These are phyloP conservation scores for Pleurotus cornucopiae DNA, from an alignment of 768 basidiomycete genomes.

Conservation along the genomic window DNA sequence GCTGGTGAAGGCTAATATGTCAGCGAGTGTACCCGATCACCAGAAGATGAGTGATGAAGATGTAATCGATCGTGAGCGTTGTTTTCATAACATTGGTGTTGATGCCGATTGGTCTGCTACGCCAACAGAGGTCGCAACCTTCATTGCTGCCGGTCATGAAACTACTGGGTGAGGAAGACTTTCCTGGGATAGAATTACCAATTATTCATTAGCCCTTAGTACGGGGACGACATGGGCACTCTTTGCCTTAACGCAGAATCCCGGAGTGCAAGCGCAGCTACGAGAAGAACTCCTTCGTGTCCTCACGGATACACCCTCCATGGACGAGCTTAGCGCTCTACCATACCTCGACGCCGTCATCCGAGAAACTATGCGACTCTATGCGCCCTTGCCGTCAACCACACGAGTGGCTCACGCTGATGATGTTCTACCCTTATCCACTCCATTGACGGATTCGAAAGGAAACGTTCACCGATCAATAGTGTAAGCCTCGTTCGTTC, in stretches of 20 bases:
- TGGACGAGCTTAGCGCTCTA: constrained; percentile 48
- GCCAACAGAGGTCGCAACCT: constrained; percentile 37
- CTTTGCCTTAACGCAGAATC: constrained; percentile 32
- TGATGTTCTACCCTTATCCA: constrained; percentile 32
- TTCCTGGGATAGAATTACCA: background rate
- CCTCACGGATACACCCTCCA: constrained; percentile 36
- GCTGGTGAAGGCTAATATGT: constrained; percentile 45
- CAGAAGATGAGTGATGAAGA: constrained; percentile 46
- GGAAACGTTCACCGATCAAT: constrained; percentile 26
- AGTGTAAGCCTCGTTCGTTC: constrained; percentile 15
- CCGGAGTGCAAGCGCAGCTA: constrained; percentile 36
- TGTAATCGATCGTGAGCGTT: constrained; percentile 30
- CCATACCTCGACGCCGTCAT: constrained; percentile 48
- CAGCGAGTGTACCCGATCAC: constrained; percentile 37
- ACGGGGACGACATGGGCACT: constrained; percentile 39
- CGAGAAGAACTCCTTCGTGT: constrained; percentile 38
- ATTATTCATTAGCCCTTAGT: background rate
- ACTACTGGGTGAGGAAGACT: constrained; percentile 28
- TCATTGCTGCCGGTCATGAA: constrained; percentile 40
- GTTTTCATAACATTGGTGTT: no score
- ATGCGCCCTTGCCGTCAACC: constrained; percentile 31
- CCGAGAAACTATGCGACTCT: constrained; percentile 38
- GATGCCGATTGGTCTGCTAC: background rate
- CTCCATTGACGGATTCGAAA: constrained; percentile 27
- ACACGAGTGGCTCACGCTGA: constrained; percentile 30